Evolutionary conservation across 192 early-diverging fungal species (phyloP).

Genomic region (Helicostylum pulchrum): DNA sequence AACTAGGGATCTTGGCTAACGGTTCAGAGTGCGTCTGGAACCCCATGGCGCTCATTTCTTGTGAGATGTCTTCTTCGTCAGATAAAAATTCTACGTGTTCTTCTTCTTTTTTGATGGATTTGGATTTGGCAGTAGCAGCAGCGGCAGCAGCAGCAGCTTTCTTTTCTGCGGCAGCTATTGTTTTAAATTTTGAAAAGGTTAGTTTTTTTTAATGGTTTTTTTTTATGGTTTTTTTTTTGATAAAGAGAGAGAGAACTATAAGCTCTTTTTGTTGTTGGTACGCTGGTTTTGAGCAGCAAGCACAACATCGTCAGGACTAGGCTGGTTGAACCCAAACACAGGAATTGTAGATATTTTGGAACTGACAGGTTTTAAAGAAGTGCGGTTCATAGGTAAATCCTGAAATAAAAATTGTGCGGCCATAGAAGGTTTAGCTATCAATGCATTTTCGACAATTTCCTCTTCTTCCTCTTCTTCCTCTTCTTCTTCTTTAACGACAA

Average conservation of each 20-base stretch:
- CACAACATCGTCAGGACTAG: constrained; percentile 84
- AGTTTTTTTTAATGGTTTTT: background rate
- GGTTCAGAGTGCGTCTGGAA: constrained; percentile 14
- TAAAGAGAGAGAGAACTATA: background rate
- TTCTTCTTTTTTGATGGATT: background rate
- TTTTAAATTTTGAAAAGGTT: background rate
- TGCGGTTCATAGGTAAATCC: background rate
- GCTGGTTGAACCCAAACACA: constrained; percentile 68
- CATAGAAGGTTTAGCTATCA: constrained; percentile 36
- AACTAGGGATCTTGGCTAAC: constrained; percentile 23
- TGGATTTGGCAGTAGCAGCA: background rate
- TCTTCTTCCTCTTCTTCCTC: background rate
- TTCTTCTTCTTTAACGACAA: background rate
- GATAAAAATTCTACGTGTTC: constrained; percentile 27
- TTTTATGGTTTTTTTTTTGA: no score
- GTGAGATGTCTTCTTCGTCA: constrained; percentile 13
- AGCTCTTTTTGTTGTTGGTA: background rate
- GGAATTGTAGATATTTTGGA: constrained; percentile 3
- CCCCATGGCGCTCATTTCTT: constrained; percentile 29
- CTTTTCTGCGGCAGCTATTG: constrained; percentile 7
- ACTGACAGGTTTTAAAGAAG: constrained; percentile 21
- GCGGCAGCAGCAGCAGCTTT: background rate
- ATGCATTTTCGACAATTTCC: constrained; percentile 3
- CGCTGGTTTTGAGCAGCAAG: constrained; percentile 55
- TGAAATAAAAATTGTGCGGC: constrained; percentile 38